Evolutionary conservation across 176 grass and related monocot species (phyloP).

Genomic region (Oryza nivara): DNA sequence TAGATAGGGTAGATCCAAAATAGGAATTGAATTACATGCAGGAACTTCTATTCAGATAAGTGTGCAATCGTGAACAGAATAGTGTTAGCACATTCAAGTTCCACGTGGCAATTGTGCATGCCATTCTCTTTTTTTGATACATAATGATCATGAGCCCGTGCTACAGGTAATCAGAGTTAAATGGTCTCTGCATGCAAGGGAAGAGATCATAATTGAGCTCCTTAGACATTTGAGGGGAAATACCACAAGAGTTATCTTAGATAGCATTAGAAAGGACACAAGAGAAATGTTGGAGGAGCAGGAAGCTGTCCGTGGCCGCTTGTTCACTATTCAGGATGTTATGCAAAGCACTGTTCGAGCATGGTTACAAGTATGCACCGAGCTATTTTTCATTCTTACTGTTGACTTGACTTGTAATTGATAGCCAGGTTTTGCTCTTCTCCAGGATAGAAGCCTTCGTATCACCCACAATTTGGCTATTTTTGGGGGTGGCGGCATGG

Average conservation of each 20-base stretch:
- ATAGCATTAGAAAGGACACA: slow-evolving; percentile 63
- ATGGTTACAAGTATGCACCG: slow-evolving; percentile 78
- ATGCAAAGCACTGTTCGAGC: slow-evolving; percentile 98
- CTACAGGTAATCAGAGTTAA: slow-evolving; percentile 95
- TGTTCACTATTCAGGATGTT: slow-evolving; percentile 99
- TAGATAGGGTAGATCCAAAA: slow-evolving; percentile 8
- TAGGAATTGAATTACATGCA: neutral
- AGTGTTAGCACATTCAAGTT: slow-evolving; percentile 28
- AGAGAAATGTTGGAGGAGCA: slow-evolving; percentile 93
- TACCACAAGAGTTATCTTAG: slow-evolving; percentile 69
- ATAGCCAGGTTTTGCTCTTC: neutral
- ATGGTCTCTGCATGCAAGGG: slow-evolving; percentile 98
- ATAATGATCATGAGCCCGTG: neutral
- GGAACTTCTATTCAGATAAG: slow-evolving; percentile 6
- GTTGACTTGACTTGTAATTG: neutral
- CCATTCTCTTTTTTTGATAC: slow-evolving; percentile 23
- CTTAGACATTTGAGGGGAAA: slow-evolving; percentile 79
- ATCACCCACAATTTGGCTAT: slow-evolving; percentile 92
- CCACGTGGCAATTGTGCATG: neutral
- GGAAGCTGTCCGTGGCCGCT: slow-evolving; percentile 89
- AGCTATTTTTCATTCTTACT: slow-evolving; percentile 13
- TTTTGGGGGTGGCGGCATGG: slow-evolving; percentile 79
- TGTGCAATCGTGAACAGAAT: neutral
- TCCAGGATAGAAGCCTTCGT: slow-evolving; percentile 89
- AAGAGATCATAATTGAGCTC: slow-evolving; percentile 92